Conservation (phyloP, 352 stramenopile genomes). For the Phytopythium mirpurense region DNA sequence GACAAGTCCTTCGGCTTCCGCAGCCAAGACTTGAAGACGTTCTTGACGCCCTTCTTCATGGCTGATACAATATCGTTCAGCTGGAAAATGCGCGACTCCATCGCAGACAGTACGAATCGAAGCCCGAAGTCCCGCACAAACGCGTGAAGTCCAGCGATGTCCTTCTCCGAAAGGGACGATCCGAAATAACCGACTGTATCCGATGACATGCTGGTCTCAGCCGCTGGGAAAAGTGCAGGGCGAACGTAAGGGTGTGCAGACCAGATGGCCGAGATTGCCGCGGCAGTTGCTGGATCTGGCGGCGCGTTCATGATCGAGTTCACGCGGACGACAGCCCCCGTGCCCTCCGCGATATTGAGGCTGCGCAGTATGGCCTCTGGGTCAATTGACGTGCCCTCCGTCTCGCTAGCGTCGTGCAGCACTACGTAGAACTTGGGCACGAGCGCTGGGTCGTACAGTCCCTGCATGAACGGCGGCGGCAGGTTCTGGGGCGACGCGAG, state of each 20-base stretch:
- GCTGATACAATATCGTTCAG: constrained; percentile 87
- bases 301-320: constrained; percentile 36
- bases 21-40: constrained; percentile 89
- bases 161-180: constrained; percentile 55
- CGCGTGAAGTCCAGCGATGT: constrained; percentile 49
- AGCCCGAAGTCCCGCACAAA: constrained; percentile 80
- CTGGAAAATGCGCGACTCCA: constrained; percentile 81
- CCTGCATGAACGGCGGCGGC: constrained; percentile 57
- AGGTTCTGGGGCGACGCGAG: constrained; percentile 43
- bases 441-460: constrained; percentile 73
- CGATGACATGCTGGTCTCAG: constrained; percentile 2
- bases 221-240: constrained; percentile 34
- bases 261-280: constrained; percentile 27
- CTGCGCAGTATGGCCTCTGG: constrained; percentile 68
- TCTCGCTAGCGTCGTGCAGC: constrained; percentile 80
- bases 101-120: constrained; percentile 68
- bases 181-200: constrained; percentile 18
- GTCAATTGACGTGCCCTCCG: constrained; percentile 73
- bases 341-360: constrained; percentile 43
- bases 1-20: constrained; percentile 83
- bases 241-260: constrained; percentile 61
- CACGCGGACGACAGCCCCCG: constrained; percentile 54
- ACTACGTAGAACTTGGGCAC: constrained; percentile 86
- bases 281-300: not conserved
- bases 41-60: constrained; percentile 91